Base-by-base conservation (phyloP, 768 basidiomycete genomes). In the Goffeauzyma gilvescens region DNA sequence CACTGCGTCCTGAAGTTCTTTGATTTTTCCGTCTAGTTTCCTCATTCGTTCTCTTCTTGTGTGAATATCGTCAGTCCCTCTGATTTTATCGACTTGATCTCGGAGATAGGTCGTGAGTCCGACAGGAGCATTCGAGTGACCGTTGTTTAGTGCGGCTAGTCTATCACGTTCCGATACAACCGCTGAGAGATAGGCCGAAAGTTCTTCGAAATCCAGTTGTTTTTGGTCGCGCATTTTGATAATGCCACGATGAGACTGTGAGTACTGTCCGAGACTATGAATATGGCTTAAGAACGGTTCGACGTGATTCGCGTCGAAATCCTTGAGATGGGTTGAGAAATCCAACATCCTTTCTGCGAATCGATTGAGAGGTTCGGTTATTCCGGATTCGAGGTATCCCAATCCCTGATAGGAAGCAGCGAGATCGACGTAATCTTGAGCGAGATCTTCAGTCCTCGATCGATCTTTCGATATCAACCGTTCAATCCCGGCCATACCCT, bases 1-100 rank as follows among this genome's bases (percentile, higher is more conserved):
- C 14, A 98, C 93, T 14, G 89, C 93, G 42, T 95, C 89, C 75
- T 93, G 81, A 8, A 98, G 72, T 87, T 96, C 90, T 65, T 87
- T 95, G 53, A 98, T 96, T 70, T 83, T 89, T 31, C 70, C 61
- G 58, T 96, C 93, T 46, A 98, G 63, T 65, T 90, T 87, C 42
- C 75, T 70, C 79, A 93, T 89, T 68, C 79, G 81, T 63, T 93
- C 86, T 18, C 93, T 82, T 34, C 93, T 70, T 53, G 79, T 82
- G 51, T 84, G 72, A 52, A 96, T 87, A 58, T 90, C 89, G 53
- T 96, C 90, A 25, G 79, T 78, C 3, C 90, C 90, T 9, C 87
- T 75, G 23, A 98, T 68, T 17, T 79, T 77, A 50, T 98, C 93
- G 13, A 98, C 81, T 54, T 76, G 75, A 52, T 96, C 90, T 53